phyloP scores from a whole-genome alignment of 495 filamentous ascomycete genomes.

The Parmelia sp. region DNA sequence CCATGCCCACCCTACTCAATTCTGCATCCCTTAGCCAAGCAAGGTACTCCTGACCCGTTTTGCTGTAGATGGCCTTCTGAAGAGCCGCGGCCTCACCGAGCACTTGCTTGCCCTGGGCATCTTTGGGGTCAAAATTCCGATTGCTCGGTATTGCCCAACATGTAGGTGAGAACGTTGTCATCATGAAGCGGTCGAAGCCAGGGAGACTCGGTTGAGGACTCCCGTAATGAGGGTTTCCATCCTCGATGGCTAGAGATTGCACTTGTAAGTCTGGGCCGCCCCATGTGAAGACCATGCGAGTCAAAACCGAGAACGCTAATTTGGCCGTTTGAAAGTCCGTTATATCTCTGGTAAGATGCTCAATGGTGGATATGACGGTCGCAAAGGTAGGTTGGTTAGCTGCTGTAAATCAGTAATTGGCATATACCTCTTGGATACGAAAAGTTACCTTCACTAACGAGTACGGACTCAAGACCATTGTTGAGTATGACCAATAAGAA shows the following conservation, averaged over 20 bases:
- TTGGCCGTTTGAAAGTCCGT: conserved; percentile 72
- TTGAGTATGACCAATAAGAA: conserved; percentile 82
- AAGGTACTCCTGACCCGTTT: conserved; percentile 63
- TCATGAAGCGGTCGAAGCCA: conserved; percentile 89
- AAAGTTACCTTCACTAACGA: conserved; percentile 67
- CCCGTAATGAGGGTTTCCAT: conserved; percentile 29
- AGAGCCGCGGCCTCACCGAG: conserved; percentile 75
- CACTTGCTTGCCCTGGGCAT: conserved; percentile 79
- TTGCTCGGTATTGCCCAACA: conserved; percentile 80
- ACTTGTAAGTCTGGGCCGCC: conserved; percentile 70
- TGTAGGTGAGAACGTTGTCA: conserved; percentile 76
- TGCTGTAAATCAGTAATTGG: conserved; percentile 25
- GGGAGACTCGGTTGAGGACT: conserved; percentile 54
- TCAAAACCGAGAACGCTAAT: conserved; percentile 73
- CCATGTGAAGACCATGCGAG: conserved; percentile 74
- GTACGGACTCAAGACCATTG: conserved; percentile 80
- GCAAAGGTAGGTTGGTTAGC: conserved; percentile 85
- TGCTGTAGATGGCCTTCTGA: conserved; percentile 80
- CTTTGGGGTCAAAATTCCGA: conserved; percentile 68
- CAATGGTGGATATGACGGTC: conserved; percentile 72
- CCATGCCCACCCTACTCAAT: conserved; percentile 49
- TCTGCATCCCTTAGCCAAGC: conserved; percentile 49
- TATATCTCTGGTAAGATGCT: conserved; percentile 72
- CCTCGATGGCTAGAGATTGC: conserved; percentile 34
- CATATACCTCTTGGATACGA: neutral